These are phyloP conservation scores for Plectosphaerella plurivora DNA, from an alignment of 2,329 filamentous ascomycete genomes.

Conservation along the genomic window DNA sequence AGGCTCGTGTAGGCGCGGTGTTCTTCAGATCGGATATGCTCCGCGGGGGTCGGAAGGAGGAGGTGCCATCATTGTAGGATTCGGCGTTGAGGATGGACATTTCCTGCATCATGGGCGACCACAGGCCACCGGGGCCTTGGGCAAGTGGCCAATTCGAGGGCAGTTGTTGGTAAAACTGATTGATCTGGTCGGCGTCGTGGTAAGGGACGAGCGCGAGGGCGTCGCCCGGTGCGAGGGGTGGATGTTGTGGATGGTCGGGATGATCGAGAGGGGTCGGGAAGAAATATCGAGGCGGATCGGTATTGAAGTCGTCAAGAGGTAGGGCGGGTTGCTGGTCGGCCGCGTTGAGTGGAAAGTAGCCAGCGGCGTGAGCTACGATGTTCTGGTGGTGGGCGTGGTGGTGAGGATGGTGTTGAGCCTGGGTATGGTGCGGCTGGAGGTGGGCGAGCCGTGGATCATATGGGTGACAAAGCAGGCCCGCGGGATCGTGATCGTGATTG, in stretches of 20 bases:
- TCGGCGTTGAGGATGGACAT: conserved; percentile 43
- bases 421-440: conserved; percentile 5
- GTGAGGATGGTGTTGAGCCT: conserved; percentile 1
- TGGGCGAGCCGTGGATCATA: conserved; percentile 9
- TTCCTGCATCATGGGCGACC: conserved; percentile 21
- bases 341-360: not conserved
- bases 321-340: not conserved
- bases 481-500: not conserved
- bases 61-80: conserved; percentile 32
- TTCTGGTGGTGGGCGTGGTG: not conserved
- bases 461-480: conserved; percentile 8
- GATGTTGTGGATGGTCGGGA: not conserved
- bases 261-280: not conserved
- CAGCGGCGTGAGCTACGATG: not conserved
- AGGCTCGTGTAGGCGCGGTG: conserved; percentile 5
- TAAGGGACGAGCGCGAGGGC: not conserved
- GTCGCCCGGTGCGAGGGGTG: not conserved
- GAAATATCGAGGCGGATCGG: not conserved
- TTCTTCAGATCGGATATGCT: conserved; percentile 12
- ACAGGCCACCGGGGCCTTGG: conserved; percentile 4
- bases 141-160: conserved; percentile 1
- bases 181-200: not conserved
- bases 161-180: conserved; percentile 1
- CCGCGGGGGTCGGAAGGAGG: conserved; percentile 12
- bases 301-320: not conserved